Evolutionary conservation across 257 asterid species (phyloP).

Genomic region (Orobanche coerulescens): DNA sequence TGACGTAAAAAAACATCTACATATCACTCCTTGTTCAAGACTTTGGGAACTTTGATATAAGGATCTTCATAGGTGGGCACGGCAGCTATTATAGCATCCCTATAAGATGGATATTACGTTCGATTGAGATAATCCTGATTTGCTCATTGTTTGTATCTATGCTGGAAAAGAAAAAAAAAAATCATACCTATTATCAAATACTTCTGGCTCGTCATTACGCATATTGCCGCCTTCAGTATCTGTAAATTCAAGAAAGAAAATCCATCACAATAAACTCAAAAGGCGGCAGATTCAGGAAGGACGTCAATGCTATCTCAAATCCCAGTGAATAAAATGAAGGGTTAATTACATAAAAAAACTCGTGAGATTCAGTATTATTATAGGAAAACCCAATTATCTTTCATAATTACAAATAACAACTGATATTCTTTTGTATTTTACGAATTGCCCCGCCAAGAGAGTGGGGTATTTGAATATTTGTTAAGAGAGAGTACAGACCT

Average conservation of each 20-base stretch:
- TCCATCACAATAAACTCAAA: not conserved
- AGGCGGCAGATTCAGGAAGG: not conserved
- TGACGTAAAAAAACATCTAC: not conserved
- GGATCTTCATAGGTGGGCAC: slow-evolving; percentile 65
- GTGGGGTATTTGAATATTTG: too few relatives aligned
- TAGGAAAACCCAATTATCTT: too few relatives aligned
- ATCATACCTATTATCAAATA: slow-evolving; percentile 34
- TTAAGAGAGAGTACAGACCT: too few relatives aligned
- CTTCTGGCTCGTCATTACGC: slow-evolving; percentile 37
- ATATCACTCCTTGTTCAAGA: slow-evolving; percentile 59
- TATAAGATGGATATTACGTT: slow-evolving; percentile 14
- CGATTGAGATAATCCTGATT: not conserved
- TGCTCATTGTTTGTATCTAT: not conserved
- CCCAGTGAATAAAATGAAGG: not conserved
- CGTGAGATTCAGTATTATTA: too few relatives aligned
- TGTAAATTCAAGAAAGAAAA: slow-evolving; percentile 16
- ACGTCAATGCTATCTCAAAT: not conserved
- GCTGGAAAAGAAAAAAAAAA: not conserved
- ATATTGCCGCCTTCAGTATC: slow-evolving; percentile 41
- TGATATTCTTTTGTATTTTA: too few relatives aligned
- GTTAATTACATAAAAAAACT: not conserved
- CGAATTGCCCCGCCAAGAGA: not conserved
- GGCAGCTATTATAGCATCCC: slow-evolving; percentile 63
- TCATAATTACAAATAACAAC: too few relatives aligned
- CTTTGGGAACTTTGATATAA: slow-evolving; percentile 82